phyloP scores from a whole-genome alignment of 305 asterid species.

The Solanum chacoense region DNA sequence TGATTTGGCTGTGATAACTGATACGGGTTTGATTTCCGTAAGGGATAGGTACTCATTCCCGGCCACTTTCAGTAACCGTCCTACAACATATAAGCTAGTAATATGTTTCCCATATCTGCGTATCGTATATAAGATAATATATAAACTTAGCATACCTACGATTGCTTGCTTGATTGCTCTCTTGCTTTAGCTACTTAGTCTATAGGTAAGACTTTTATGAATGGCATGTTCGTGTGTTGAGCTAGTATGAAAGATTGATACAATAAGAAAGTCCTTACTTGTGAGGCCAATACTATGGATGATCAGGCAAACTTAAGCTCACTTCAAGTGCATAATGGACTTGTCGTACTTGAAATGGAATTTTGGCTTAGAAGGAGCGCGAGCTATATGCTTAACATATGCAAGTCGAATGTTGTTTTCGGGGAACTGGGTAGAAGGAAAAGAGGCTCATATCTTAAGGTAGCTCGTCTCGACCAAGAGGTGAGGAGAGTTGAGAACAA shows the following conservation, averaged over 20 bases:
- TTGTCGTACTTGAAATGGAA: not conserved
- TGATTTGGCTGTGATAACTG: not conserved
- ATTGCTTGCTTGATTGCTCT: not conserved
- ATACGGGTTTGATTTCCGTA: not conserved
- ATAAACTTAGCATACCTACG: too few species aligned
- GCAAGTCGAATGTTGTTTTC: not conserved
- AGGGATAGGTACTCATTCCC: not conserved
- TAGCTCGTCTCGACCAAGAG: rapidly evolving
- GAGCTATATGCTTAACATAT: not conserved
- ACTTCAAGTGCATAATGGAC: not conserved
- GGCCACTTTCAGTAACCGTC: not conserved
- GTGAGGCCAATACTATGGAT: not conserved
- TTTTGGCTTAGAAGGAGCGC: not conserved
- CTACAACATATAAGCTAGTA: not conserved
- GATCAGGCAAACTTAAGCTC: not conserved
- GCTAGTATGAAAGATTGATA: not conserved
- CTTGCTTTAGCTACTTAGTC: not conserved
- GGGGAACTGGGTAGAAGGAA: not conserved
- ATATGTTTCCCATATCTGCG: too few species aligned
- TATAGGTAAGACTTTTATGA: not conserved
- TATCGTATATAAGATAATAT: not conserved
- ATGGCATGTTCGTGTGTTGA: not conserved
- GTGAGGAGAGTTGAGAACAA: not conserved
- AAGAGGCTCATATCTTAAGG: not conserved
- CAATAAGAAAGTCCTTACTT: not conserved